These are phyloP conservation scores for Amaranthus tricolor DNA, from an alignment of 179 eudicot species.

Conservation along the genomic window DNA sequence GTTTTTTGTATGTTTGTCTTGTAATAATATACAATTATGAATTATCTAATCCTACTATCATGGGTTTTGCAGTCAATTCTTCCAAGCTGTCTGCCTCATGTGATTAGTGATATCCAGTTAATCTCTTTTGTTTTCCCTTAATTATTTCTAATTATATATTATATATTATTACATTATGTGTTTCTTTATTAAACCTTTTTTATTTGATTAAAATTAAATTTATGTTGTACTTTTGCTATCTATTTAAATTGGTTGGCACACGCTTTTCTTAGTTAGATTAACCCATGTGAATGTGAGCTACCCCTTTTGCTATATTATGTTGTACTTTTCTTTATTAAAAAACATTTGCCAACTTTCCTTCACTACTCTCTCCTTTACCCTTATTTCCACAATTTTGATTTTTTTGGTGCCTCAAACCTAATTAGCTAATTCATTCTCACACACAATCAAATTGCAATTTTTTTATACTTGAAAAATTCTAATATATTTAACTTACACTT, in stretches of 20 bases:
- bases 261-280: slow-evolving; percentile 17
- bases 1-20: slow-evolving; percentile 17
- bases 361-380: neutral
- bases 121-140: slow-evolving; percentile 12
- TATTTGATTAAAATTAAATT: neutral
- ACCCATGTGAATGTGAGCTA: slow-evolving; percentile 45
- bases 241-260: neutral
- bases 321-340: no score
- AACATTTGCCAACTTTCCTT: slow-evolving; percentile 1
- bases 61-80: slow-evolving; percentile 30
- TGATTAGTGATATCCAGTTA: slow-evolving; percentile 29
- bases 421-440: no score
- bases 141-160: neutral
- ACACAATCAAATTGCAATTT: slow-evolving; percentile 3
- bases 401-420: no score
- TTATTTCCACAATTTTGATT: neutral
- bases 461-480: no score
- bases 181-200: neutral
- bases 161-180: neutral
- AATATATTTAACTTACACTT: no score
- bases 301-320: no score
- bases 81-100: neutral
- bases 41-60: slow-evolving; percentile 12
- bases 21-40: slow-evolving; percentile 16
- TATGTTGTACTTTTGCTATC: neutral